phyloP scores from a whole-genome alignment of 345 rosid genomes.

The Eucalyptus marginata region DNA sequence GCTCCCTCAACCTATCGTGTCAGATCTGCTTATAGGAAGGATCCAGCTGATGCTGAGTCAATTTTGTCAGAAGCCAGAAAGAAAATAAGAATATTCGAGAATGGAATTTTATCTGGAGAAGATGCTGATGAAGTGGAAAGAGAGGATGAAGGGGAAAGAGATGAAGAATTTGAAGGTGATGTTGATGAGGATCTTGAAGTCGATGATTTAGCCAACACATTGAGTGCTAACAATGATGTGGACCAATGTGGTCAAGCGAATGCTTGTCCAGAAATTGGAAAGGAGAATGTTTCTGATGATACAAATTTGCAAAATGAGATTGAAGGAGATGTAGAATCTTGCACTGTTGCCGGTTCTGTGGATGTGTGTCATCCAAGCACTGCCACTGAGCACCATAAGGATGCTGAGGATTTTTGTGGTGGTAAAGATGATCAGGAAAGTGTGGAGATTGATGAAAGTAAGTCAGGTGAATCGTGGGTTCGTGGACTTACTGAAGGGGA shows the following conservation, averaged over 20 bases:
- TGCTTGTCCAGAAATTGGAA: constrained; percentile 30
- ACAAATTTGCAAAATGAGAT: constrained; percentile 18
- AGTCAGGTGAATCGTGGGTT: constrained; percentile 78
- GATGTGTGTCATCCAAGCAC: constrained; percentile 14
- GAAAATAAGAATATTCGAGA: constrained; percentile 85
- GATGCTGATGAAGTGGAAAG: constrained; percentile 88
- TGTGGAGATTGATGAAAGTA: constrained; percentile 68
- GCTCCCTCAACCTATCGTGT: constrained; percentile 99
- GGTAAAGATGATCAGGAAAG: constrained; percentile 29
- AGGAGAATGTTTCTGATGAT: constrained; percentile 16
- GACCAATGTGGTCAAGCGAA: constrained; percentile 25
- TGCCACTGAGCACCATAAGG: constrained; percentile 14
- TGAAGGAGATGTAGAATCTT: constrained; percentile 26
- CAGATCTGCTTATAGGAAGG: constrained; percentile 84
- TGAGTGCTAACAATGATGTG: constrained; percentile 26
- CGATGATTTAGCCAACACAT: constrained; percentile 61
- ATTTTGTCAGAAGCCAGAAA: constrained; percentile 85
- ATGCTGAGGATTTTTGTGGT: constrained; percentile 15
- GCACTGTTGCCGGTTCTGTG: constrained; percentile 24
- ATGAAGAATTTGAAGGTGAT: constrained; percentile 18
- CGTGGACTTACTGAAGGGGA: constrained; percentile 95
- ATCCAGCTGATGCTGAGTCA: constrained; percentile 88
- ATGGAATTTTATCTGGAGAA: constrained; percentile 74
- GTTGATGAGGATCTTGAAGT: constrained; percentile 73
- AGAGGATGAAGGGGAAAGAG: constrained; percentile 50